These are phyloP conservation scores for Leptographium radiaticola DNA, from an alignment of 2,329 filamentous ascomycete species.

Conservation along the genomic window DNA sequence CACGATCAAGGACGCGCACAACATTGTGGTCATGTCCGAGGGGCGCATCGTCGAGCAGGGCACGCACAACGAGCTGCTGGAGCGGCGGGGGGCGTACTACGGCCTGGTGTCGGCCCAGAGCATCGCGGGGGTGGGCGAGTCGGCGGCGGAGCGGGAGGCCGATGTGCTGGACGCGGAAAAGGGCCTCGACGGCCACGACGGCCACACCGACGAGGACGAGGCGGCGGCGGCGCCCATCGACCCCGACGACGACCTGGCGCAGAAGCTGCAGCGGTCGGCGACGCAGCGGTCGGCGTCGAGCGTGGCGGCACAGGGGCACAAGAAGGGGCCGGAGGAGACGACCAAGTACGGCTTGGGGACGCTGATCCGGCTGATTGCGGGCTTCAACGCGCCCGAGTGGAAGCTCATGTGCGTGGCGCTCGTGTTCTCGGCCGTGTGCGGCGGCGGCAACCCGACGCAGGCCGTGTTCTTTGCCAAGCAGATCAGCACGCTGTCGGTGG, in stretches of 20 bases:
- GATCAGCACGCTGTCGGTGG: slow-evolving; percentile 43
- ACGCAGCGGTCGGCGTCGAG: slow-evolving; percentile 56
- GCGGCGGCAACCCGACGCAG: slow-evolving; percentile 51
- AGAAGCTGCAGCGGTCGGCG: slow-evolving; percentile 40
- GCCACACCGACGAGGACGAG: slow-evolving; percentile 3
- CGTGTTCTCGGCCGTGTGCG: slow-evolving; percentile 61
- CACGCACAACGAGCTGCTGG: slow-evolving; percentile 67
- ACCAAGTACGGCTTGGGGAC: slow-evolving; percentile 56
- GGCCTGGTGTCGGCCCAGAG: slow-evolving; percentile 81
- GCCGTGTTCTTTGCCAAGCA: slow-evolving; percentile 83
- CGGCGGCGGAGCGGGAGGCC: slow-evolving; percentile 32
- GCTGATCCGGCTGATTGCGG: slow-evolving; percentile 64
- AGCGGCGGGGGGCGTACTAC: slow-evolving; percentile 59
- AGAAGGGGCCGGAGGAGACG: slow-evolving; percentile 15
- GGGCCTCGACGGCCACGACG: background rate
- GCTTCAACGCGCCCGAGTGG: slow-evolving; percentile 66
- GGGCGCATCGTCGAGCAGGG: slow-evolving; percentile 89
- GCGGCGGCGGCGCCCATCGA: slow-evolving; percentile 27
- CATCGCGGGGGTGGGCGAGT: slow-evolving; percentile 50
- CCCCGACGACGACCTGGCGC: slow-evolving; percentile 47
- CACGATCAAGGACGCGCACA: slow-evolving; percentile 87
- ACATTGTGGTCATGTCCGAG: slow-evolving; percentile 84
- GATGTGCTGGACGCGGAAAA: slow-evolving; percentile 38
- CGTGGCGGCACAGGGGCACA: slow-evolving; percentile 36
- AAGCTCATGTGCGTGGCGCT: slow-evolving; percentile 61